Base-by-base conservation (phyloP, 345 rosid species). In the Linum lewisii region DNA sequence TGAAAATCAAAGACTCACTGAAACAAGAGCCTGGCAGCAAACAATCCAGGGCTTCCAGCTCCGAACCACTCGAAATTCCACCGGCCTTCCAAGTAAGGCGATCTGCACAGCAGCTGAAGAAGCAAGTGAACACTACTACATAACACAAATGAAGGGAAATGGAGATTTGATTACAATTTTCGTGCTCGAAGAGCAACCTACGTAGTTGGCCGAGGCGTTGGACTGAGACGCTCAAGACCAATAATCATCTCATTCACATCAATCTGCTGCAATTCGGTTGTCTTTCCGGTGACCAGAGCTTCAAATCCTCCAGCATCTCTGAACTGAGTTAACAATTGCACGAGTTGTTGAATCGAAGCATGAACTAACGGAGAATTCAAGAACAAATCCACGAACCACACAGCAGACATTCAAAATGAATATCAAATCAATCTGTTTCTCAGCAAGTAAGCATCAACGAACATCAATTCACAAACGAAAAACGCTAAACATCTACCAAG, bases 21-120 rank as follows among this genome's bases (percentile, higher is more conserved):
- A 3, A 81, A 82, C 45, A 86, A 69, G 68, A 88, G 69, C 54
- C 69, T 77, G 63, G 86, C 91, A 72, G 89, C 84, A 58, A 75
- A 79, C 24, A 88, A 72, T 51, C 89, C 95, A 16, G 86, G 86
- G 66, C 72, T 86, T 68, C 97, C 87, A 50, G 83, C 73, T 0
- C 91, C 97, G 73, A 93, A 86, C 97, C 99, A 93, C 74, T 88
- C 94, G 21, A 93, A 86, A 62, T 78, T 86, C 99, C 99, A 93
- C 21, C 76, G 78, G n/a, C 97, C 97, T 74, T 93, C 89, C 51
- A 93, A 74, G 74, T 62, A 86, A 15, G 97, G 97, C 50, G 97
- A 88, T 88, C 98, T 92, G 87, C 51, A 74, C 70, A 78, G 79
- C 70, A 78, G 80, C 84, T 79, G 78, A 73, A 71, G 45, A 72